Evolutionary conservation across 2,329 filamentous ascomycete genomes (phyloP).

Genomic region (Colletotrichum sp.): DNA sequence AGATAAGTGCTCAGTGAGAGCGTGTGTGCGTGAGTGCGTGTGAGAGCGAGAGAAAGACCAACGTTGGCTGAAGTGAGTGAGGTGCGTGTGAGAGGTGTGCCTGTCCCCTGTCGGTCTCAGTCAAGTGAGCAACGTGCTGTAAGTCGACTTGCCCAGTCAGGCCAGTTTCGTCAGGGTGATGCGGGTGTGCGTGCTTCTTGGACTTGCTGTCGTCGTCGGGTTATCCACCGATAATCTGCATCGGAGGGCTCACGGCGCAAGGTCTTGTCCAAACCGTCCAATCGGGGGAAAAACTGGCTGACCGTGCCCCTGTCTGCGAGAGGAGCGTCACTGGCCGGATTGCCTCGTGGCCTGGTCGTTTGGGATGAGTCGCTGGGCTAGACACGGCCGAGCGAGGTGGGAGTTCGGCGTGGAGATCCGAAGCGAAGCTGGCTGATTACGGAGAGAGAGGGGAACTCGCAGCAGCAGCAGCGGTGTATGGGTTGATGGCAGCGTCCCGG

Average conservation of each 20-base stretch:
- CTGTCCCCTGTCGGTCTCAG: constrained; percentile 7
- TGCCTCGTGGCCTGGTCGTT: not conserved
- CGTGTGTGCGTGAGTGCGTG: not conserved
- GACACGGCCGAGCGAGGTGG: not conserved
- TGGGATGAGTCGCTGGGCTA: not conserved
- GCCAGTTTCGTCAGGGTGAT: constrained; percentile 12
- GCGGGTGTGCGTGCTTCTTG: constrained; percentile 15
- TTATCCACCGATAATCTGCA: constrained; percentile 11
- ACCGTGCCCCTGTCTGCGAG: constrained; percentile 10
- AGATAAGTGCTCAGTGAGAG: constrained; percentile 1
- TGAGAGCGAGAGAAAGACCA: not conserved
- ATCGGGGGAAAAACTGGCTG: constrained; percentile 10
- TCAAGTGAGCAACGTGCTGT: constrained; percentile 12
- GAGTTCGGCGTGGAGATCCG: constrained; percentile 17
- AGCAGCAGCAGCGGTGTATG: constrained; percentile 14
- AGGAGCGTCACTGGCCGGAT: not conserved
- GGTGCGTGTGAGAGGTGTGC: not conserved
- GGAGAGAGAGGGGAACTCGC: not conserved
- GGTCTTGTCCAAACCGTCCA: constrained; percentile 1
- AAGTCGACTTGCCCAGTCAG: constrained; percentile 19
- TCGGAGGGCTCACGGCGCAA: constrained; percentile 1
- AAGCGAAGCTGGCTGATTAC: constrained; percentile 11
- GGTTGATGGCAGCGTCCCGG: not conserved
- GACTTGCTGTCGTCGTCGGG: constrained; percentile 9
- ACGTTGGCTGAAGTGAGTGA: not conserved